Conservation (phyloP, 1,284 basidiomycete genomes). For the Clitocybe nebularis region DNA sequence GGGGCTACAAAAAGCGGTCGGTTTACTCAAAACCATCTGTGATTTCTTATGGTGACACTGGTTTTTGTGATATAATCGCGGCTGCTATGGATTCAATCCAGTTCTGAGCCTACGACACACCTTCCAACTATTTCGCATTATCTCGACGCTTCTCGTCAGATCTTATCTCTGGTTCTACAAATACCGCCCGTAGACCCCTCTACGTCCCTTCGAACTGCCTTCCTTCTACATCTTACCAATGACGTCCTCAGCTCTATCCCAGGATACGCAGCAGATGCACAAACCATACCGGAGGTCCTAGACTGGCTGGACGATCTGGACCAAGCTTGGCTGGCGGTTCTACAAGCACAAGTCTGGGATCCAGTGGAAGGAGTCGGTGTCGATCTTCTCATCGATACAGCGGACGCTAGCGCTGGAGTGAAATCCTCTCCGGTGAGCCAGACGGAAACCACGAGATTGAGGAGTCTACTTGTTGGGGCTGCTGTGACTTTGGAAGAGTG, state of each 20-base stretch:
- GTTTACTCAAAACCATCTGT: constrained; percentile 19
- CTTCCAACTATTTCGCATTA: constrained; percentile 55
- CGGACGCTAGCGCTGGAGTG: constrained; percentile 23
- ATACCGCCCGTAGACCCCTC: constrained; percentile 70
- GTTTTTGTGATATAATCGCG: constrained; percentile 5
- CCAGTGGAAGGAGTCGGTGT: constrained; percentile 39
- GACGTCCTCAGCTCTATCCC: constrained; percentile 56
- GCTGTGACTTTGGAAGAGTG: constrained; percentile 64
- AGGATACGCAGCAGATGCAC: constrained; percentile 47
- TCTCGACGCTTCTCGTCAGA: constrained; percentile 47
- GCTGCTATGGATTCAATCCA: constrained; percentile 19
- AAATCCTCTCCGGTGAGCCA: constrained; percentile 49
- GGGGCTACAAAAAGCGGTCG: constrained; percentile 71
- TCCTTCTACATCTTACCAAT: constrained; percentile 66
- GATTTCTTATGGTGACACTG: constrained; percentile 1
- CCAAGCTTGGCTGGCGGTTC: constrained; percentile 62
- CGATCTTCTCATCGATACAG: constrained; percentile 41
- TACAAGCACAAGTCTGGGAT: constrained; percentile 63
- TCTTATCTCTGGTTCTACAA: constrained; percentile 61
- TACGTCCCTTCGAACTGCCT: constrained; percentile 55
- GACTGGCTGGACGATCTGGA: constrained; percentile 70
- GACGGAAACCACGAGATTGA: constrained; percentile 63
- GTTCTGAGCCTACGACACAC: constrained; percentile 47
- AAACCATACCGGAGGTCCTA: constrained; percentile 46
- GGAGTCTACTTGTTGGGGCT: constrained; percentile 59